phyloP scores from a whole-genome alignment of 306 rosid species.

The Cicer arietinum region DNA sequence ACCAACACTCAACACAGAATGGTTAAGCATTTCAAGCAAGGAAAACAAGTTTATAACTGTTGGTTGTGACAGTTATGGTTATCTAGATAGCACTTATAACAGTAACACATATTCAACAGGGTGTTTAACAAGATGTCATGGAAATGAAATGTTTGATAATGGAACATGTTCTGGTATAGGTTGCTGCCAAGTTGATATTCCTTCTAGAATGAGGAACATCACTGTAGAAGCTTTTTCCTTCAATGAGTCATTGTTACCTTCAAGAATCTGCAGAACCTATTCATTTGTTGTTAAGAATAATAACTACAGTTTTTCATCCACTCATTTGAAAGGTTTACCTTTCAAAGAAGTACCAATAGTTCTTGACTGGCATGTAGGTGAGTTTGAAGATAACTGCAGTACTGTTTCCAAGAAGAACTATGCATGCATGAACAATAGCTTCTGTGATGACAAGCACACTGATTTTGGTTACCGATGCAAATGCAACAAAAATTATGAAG shows the following conservation, averaged over 20 bases:
- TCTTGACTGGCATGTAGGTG: too few relatives aligned
- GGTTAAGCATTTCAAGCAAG: constrained; percentile 28
- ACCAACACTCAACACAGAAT: too few relatives aligned
- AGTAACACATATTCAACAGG: background rate
- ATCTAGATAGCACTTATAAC: background rate
- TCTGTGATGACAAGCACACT: background rate
- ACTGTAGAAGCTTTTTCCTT: background rate
- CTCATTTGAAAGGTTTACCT: too few relatives aligned
- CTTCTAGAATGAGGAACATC: background rate
- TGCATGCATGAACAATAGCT: background rate
- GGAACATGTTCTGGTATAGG: background rate
- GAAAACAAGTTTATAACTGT: constrained; percentile 43
- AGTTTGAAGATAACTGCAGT: too few relatives aligned
- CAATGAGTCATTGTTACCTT: too few relatives aligned
- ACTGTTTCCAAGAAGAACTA: background rate
- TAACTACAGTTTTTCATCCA: too few relatives aligned
- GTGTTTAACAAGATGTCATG: constrained; percentile 14
- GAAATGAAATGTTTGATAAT: background rate
- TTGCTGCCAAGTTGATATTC: constrained; percentile 40
- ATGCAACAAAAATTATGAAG: background rate
- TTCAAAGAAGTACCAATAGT: too few relatives aligned
- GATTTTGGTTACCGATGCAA: too few relatives aligned
- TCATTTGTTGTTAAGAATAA: constrained; percentile 10
- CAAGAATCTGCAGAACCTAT: constrained; percentile 2
- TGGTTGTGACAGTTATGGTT: constrained; percentile 44